Evolutionary conservation across 768 basidiomycete genomes (phyloP).

Genomic region (Candolleomyces eurysporus): DNA sequence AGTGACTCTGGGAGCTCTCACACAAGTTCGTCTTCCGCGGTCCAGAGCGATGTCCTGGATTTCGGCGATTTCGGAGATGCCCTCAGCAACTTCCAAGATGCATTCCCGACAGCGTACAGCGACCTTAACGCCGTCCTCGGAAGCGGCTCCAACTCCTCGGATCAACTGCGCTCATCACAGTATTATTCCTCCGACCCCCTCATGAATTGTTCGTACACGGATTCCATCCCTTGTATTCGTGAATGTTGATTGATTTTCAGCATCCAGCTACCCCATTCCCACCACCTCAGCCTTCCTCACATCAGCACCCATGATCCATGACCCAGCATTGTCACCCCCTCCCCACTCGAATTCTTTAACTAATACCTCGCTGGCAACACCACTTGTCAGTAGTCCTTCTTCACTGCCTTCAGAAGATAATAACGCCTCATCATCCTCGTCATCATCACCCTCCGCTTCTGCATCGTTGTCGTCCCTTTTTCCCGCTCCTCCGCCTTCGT

Average conservation of each 20-base stretch:
- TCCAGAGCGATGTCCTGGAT: not conserved
- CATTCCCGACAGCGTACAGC: not conserved
- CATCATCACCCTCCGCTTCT: not conserved
- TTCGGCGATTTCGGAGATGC: not conserved
- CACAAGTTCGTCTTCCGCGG: not conserved
- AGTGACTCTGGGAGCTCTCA: not conserved
- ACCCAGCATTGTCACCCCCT: not conserved
- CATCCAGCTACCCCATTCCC: constrained; percentile 1
- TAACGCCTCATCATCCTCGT: not conserved
- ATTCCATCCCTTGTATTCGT: not conserved
- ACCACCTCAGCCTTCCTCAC: constrained; percentile 2
- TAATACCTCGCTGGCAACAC: not conserved
- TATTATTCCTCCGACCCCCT: not conserved
- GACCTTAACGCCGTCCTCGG: not conserved
- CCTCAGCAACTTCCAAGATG: not conserved
- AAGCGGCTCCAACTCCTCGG: not conserved
- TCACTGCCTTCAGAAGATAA: not conserved
- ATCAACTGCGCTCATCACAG: not conserved
- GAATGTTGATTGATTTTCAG: constrained; percentile 2
- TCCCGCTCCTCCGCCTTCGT: not conserved
- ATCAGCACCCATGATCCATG: not conserved
- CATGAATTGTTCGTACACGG: not conserved
- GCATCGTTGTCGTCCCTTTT: not conserved
- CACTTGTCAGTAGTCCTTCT: not conserved
- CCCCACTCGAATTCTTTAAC: not conserved